Evolutionary conservation across 2,329 filamentous ascomycete species (phyloP).

Genomic region (Phialophora macrospora): DNA sequence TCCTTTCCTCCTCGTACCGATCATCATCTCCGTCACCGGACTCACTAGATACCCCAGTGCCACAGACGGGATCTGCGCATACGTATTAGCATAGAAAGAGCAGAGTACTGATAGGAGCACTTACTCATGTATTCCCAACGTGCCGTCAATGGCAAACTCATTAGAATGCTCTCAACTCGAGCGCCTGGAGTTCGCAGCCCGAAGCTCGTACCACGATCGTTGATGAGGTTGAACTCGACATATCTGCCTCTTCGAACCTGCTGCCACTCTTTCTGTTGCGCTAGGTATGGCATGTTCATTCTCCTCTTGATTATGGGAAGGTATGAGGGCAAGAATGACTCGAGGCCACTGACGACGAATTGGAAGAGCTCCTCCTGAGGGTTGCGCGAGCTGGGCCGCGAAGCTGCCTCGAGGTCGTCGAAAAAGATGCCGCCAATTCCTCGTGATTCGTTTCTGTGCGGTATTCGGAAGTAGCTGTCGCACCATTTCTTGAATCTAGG

Average conservation of each 20-base stretch:
- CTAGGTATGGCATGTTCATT: slow-evolving; percentile 89
- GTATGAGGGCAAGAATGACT: slow-evolving; percentile 88
- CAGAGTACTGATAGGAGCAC: background rate
- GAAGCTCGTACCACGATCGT: slow-evolving; percentile 93
- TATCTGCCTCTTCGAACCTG: slow-evolving; percentile 92
- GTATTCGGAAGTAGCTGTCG: slow-evolving; percentile 94
- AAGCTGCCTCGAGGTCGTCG: slow-evolving; percentile 80
- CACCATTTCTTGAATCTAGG: slow-evolving; percentile 97
- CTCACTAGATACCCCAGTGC: slow-evolving; percentile 50
- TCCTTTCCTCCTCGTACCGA: slow-evolving; percentile 65
- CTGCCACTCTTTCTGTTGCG: slow-evolving; percentile 92
- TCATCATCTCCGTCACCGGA: slow-evolving; percentile 49
- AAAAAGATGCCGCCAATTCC: slow-evolving; percentile 98
- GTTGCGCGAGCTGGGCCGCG: slow-evolving; percentile 63
- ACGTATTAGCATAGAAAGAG: background rate
- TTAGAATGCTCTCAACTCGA: slow-evolving; percentile 92
- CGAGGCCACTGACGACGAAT: slow-evolving; percentile 83
- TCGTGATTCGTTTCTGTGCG: slow-evolving; percentile 83
- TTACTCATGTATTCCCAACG: slow-evolving; percentile 89
- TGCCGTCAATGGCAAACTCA: slow-evolving; percentile 92
- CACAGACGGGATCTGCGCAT: slow-evolving; percentile 43
- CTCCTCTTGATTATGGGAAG: slow-evolving; percentile 83
- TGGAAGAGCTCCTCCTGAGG: slow-evolving; percentile 88
- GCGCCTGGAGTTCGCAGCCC: slow-evolving; percentile 90
- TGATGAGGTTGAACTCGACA: slow-evolving; percentile 97